A percentile compares a stretch with the other conserved stretches of the same genome.
Evolutionary conservation across 495 filamentous ascomycete species (phyloP).

Genomic region (Penicillium nucicola): DNA sequence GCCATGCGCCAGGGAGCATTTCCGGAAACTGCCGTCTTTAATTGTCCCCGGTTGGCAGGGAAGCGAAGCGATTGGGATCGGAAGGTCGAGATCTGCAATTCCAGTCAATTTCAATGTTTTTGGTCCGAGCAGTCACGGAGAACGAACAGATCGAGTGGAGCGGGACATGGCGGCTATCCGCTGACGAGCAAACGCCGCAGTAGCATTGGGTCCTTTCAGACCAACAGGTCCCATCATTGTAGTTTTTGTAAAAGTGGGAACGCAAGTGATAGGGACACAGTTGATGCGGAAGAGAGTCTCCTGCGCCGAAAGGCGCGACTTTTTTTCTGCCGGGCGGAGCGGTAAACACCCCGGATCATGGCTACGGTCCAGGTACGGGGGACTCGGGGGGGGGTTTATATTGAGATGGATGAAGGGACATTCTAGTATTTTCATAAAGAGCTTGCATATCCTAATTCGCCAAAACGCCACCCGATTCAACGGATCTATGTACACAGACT

Average conservation of each 20-base stretch:
- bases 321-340: slow-evolving; percentile 43
- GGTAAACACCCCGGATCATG: slow-evolving; percentile 14
- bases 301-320: slow-evolving; percentile 20
- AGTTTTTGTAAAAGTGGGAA: slow-evolving; percentile 6
- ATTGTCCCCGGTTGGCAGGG: slow-evolving; percentile 19
- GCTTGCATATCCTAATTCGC: slow-evolving; percentile 21
- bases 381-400: background rate
- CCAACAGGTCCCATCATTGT: slow-evolving; percentile 38
- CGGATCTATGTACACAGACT: slow-evolving; percentile 37
- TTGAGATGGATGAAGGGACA: background rate
- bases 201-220: slow-evolving; percentile 28
- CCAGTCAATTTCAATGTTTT: slow-evolving; percentile 19
- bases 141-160: slow-evolving; percentile 40
- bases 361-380: slow-evolving; percentile 1
- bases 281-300: slow-evolving; percentile 13
- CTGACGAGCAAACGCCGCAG: slow-evolving; percentile 34
- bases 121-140: background rate
- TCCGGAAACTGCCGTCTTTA: slow-evolving; percentile 22
- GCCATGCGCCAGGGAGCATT: slow-evolving; percentile 24
- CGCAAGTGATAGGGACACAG: slow-evolving; percentile 10
- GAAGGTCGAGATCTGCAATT: slow-evolving; percentile 38
- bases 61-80: slow-evolving; percentile 25
- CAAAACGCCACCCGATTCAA: slow-evolving; percentile 29
- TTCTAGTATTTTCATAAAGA: slow-evolving; percentile 7
- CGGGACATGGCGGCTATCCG: slow-evolving; percentile 27